phyloP scores from a whole-genome alignment of 305 asterid species.

The Salvia sclarea region DNA sequence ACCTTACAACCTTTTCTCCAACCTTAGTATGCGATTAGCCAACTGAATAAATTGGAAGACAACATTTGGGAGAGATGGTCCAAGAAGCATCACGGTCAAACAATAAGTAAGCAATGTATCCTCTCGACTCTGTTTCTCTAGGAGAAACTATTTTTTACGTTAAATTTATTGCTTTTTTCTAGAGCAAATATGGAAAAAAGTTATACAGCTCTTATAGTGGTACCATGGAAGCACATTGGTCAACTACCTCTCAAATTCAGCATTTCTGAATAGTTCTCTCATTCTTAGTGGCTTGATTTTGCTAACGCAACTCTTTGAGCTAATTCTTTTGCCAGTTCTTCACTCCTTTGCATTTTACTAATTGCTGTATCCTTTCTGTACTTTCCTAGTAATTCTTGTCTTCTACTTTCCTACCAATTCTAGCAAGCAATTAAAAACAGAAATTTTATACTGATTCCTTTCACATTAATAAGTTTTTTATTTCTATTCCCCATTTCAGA shows the following conservation, averaged over 20 bases:
- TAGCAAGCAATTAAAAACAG: slow-evolving; percentile 2
- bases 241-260: neutral
- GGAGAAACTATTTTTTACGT: neutral
- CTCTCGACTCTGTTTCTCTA: slow-evolving; percentile 16
- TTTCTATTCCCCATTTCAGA: slow-evolving; percentile 44
- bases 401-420: neutral
- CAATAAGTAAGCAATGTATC: slow-evolving; percentile 48
- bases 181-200: neutral
- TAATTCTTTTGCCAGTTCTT: neutral
- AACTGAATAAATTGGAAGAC: slow-evolving; percentile 87
- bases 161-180: neutral
- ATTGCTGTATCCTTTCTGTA: neutral
- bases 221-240: neutral
- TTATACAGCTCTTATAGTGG: neutral
- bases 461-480: slow-evolving; percentile 12
- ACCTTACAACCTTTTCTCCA: slow-evolving; percentile 28
- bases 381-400: neutral
- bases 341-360: neutral
- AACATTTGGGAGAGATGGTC: slow-evolving; percentile 93
- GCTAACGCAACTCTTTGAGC: neutral
- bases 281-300: neutral
- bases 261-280: slow-evolving; percentile 2
- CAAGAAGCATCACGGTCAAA: slow-evolving; percentile 47
- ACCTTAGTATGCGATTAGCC: slow-evolving; percentile 83
- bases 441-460: neutral